Evolutionary conservation across 176 grass and related monocot species (phyloP).

Genomic region (Carex littledalei): DNA sequence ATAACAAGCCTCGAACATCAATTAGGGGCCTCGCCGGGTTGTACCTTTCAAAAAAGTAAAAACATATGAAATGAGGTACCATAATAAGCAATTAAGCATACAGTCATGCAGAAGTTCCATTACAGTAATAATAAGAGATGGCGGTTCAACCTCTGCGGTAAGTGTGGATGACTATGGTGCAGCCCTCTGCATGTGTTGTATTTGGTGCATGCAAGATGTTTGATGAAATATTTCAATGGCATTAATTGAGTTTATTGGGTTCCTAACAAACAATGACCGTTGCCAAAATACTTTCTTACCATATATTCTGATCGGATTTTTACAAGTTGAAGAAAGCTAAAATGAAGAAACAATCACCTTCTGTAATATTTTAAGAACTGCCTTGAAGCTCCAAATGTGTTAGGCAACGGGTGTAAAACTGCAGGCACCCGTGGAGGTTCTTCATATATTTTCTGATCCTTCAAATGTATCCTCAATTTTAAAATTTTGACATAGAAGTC

Average conservation of each 20-base stretch:
- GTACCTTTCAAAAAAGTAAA: constrained; percentile 19
- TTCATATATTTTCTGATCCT: background rate
- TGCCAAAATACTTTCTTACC: background rate
- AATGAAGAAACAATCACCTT: background rate
- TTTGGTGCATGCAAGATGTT: background rate
- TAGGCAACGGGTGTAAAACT: background rate
- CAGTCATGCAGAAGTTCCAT: background rate
- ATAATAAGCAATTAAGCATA: background rate
- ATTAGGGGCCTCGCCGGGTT: constrained; percentile 38
- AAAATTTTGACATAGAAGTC: constrained; percentile 13
- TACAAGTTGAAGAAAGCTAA: background rate
- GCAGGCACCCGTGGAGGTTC: background rate
- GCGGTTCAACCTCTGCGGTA: background rate
- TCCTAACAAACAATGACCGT: background rate
- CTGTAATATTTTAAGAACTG: background rate
- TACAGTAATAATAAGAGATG: background rate
- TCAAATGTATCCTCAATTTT: background rate
- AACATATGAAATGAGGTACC: background rate
- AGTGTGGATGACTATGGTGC: background rate
- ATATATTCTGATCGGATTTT: background rate
- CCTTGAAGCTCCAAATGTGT: background rate
- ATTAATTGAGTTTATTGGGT: background rate
- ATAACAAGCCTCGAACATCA: constrained; percentile 50
- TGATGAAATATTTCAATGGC: background rate
- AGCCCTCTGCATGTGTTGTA: background rate